Evolutionary conservation across 495 filamentous ascomycete species (phyloP).

Genomic region (Trichoderma orchidacearum): DNA sequence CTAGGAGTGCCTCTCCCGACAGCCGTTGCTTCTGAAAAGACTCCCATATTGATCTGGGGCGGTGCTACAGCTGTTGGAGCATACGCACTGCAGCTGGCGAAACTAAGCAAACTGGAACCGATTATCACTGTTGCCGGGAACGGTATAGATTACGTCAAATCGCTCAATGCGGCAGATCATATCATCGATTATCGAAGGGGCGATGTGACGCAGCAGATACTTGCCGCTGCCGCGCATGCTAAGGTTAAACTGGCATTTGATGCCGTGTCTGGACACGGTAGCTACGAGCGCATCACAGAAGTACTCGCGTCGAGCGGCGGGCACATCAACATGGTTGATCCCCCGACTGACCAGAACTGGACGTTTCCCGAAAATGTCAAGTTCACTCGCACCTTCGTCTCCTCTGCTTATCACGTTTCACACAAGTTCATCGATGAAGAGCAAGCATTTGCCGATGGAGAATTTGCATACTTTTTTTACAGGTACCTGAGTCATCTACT

Average conservation of each 20-base stretch:
- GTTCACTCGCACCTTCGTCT: conserved; percentile 7
- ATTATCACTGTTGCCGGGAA: conserved; percentile 25
- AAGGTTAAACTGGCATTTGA: conserved; percentile 17
- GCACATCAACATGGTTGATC: conserved; percentile 13
- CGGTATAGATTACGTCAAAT: conserved; percentile 15
- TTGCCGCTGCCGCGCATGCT: conserved; percentile 15
- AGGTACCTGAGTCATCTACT: conserved; percentile 17
- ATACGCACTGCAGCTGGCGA: conserved; percentile 26
- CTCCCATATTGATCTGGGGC: conserved; percentile 23
- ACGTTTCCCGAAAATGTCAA: conserved; percentile 8
- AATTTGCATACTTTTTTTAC: conserved; percentile 22
- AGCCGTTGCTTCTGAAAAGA: not conserved
- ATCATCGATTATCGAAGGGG: conserved; percentile 29
- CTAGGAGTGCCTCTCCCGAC: conserved; percentile 13
- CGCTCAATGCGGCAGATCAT: conserved; percentile 16
- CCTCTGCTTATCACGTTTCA: conserved; percentile 8
- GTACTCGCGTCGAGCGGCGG: conserved; percentile 10
- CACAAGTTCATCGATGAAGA: conserved; percentile 7
- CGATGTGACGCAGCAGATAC: conserved; percentile 18
- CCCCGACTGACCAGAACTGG: conserved; percentile 10
- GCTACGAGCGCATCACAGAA: conserved; percentile 11
- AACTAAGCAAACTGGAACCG: conserved; percentile 20
- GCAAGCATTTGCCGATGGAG: conserved; percentile 12
- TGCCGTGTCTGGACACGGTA: conserved; percentile 13
- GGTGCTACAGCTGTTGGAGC: conserved; percentile 24